Base-by-base conservation (phyloP, 495 filamentous ascomycete species). In the Chaetomidium leptoderma region DNA sequence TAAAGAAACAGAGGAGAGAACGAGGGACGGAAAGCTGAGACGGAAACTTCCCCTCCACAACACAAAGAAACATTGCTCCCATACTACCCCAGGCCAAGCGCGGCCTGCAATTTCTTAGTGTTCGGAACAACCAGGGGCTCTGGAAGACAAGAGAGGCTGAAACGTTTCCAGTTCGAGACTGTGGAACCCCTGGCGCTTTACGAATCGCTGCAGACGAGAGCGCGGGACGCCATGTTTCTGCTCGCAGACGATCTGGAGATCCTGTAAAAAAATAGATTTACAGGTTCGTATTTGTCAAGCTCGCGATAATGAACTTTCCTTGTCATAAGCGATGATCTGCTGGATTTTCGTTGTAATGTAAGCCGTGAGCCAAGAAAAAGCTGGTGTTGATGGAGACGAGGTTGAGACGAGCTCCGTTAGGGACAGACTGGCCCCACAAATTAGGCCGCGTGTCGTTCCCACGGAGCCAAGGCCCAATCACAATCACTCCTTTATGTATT, bases 131-230 rank as follows among this genome's bases (percentile, higher is more conserved):
- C 26, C 27, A 26, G 54, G 54, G 30, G 23, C 39, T 35, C 13
- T 16, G 26, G 19, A 39, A 33, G 14, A 42, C 33, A 53, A 55
- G 53, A 58, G 49, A 57, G 58, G 64, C 60, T 73, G 70, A 73
- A 73, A 73, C 70, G 19, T 49, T 52, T 63, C 39, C 45, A 61
- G 70, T 73, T 68, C 63, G 66, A 69, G 29, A 44, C 29, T 1
- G 27, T 47, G 35, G 54, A 19, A 21, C 39, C 35, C 58, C 44
- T 7, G 14, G 40, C 19, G 21, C 8, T n/a, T n/a, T 24, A 32
- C 42, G 54, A 49, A 49, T 33, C 54, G 26, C 11, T 29, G 21
- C 7, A 36, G 48, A 36, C 21, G 36, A 24, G 33, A 11, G 33
- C 35, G 5, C 2, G 14, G 33, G 35, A 14, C n/a, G 21, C 24